Evolutionary conservation across 2,329 filamentous ascomycete genomes (phyloP).

Genomic region (Colletotrichum lupini): DNA sequence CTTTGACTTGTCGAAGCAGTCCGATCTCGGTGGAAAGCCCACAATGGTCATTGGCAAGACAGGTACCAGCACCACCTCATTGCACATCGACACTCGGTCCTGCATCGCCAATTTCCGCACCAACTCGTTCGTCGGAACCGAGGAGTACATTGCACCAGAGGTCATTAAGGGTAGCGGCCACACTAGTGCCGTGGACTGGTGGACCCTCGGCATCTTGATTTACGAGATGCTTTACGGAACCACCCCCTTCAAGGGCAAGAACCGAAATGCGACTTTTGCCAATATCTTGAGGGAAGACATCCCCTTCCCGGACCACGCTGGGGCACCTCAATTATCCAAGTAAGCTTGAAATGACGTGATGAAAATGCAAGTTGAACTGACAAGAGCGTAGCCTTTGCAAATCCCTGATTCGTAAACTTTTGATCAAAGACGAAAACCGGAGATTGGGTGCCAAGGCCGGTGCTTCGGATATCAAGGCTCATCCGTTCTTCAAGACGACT

Average conservation of each 20-base stretch:
- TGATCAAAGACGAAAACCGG: constrained; percentile 97
- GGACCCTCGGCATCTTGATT: constrained; percentile 96
- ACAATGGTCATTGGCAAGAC: constrained; percentile 97
- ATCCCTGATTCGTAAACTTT: constrained; percentile 91
- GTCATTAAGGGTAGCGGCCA: constrained; percentile 99
- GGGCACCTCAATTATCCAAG: constrained; percentile 89
- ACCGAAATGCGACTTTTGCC: constrained; percentile 96
- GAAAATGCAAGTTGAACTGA: constrained; percentile 19
- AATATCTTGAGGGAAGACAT: constrained; percentile 97
- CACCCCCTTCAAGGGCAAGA: constrained; percentile 99
- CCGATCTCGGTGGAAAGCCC: constrained; percentile 92
- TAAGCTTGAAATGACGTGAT: constrained; percentile 51
- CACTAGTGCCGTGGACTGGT: constrained; percentile 99
- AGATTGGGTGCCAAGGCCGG: constrained; percentile 93
- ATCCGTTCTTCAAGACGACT: constrained; percentile 95
- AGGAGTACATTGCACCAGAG: constrained; percentile 98
- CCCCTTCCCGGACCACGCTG: constrained; percentile 90
- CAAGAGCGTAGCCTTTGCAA: constrained; percentile 82
- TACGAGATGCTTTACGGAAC: constrained; percentile 99
- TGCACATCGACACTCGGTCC: constrained; percentile 98
- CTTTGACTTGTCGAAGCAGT: constrained; percentile 98
- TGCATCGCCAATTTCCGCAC: constrained; percentile 99
- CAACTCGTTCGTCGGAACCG: constrained; percentile 97
- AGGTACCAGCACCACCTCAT: constrained; percentile 84
- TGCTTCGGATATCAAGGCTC: constrained; percentile 94